Conservation (phyloP, 2,329 filamentous ascomycete species). For the Fusarium robinianum region DNA sequence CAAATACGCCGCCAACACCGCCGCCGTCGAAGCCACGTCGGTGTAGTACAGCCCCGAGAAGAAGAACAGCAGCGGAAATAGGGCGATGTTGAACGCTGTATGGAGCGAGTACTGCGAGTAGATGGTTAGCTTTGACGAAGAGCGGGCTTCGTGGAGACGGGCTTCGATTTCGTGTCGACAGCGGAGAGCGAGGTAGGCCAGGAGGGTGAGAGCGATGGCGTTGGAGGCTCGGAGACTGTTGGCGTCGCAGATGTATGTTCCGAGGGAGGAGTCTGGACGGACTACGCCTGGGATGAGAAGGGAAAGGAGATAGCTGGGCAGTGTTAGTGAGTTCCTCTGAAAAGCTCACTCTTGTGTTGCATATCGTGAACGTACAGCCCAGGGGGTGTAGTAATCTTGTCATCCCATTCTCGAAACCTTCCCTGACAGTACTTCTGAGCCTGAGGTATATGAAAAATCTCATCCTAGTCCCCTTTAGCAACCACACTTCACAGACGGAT, state of each 20-base stretch:
- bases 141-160: conserved; percentile 40
- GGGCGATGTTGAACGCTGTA: conserved; percentile 74
- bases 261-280: conserved; percentile 8
- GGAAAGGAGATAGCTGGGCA: conserved; percentile 55
- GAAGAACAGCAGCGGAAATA: conserved; percentile 93
- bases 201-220: conserved; percentile 44
- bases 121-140: conserved; percentile 14
- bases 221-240: conserved; percentile 55
- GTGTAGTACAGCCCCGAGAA: conserved; percentile 97
- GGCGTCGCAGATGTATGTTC: conserved; percentile 34
- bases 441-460: conserved; percentile 88
- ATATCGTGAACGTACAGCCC: conserved; percentile 63
- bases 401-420: conserved; percentile 81
- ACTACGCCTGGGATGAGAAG: conserved; percentile 35
- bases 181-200: conserved; percentile 52
- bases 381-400: conserved; percentile 96
- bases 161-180: conserved; percentile 59
- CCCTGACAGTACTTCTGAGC: conserved; percentile 84
- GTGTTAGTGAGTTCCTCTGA: conserved; percentile 7
- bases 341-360: not conserved
- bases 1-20: conserved; percentile 72
- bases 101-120: conserved; percentile 55
- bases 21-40: conserved; percentile 79
- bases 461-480: conserved; percentile 63
- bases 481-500: too few relatives aligned